phyloP scores from a whole-genome alignment of 2,329 filamentous ascomycete genomes.

The Didymella exigua region DNA sequence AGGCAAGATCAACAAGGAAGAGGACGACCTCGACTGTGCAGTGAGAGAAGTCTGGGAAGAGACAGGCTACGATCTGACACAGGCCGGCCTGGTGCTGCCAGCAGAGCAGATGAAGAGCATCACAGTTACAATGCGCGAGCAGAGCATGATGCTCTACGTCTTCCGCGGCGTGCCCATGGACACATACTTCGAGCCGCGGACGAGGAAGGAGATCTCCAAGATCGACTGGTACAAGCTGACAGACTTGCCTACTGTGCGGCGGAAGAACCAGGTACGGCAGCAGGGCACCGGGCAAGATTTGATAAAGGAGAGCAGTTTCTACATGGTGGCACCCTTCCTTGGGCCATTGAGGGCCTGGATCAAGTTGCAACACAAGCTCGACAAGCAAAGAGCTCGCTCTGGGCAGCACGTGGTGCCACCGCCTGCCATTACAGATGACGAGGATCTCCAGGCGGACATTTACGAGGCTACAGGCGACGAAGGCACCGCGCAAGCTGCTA shows the following conservation, averaged over 20 bases:
- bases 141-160: slow-evolving; percentile 90
- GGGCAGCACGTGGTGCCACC: slow-evolving; percentile 26
- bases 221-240: slow-evolving; percentile 93
- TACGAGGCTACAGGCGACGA: slow-evolving; percentile 39
- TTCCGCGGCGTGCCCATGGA: slow-evolving; percentile 88
- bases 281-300: slow-evolving; percentile 59
- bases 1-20: slow-evolving; percentile 98
- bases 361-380: slow-evolving; percentile 77
- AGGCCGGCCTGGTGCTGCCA: slow-evolving; percentile 74
- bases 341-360: slow-evolving; percentile 89
- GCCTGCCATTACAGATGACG: slow-evolving; percentile 37
- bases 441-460: slow-evolving; percentile 35
- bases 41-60: slow-evolving; percentile 95
- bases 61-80: slow-evolving; percentile 83
- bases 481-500: slow-evolving; percentile 11
- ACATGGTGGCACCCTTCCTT: slow-evolving; percentile 96
- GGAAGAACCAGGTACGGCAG: slow-evolving; percentile 66
- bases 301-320: slow-evolving; percentile 83
- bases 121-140: slow-evolving; percentile 86
- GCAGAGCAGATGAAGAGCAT: slow-evolving; percentile 78
- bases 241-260: slow-evolving; percentile 81
- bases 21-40: slow-evolving; percentile 91
- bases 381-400: slow-evolving; percentile 55
- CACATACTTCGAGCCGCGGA: slow-evolving; percentile 85
- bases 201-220: slow-evolving; percentile 95